Conservation (phyloP, 2,329 filamentous ascomycete species). For the Trichoderma oligosporum region DNA sequence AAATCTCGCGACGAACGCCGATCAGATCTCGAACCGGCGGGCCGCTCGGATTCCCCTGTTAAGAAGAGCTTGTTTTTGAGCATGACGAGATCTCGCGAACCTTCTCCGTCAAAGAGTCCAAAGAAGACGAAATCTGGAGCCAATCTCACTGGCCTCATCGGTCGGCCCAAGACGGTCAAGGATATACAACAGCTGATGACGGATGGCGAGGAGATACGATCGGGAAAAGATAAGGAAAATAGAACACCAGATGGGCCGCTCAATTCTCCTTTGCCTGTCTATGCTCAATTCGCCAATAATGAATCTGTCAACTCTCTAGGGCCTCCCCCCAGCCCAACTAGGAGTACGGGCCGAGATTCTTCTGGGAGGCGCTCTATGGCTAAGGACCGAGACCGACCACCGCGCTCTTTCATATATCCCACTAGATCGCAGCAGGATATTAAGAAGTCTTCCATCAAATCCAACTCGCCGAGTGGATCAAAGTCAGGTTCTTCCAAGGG, state of each 20-base stretch:
- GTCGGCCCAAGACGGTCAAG: conserved; percentile 69
- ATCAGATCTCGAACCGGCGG: conserved; percentile 28
- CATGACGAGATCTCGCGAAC: conserved; percentile 41
- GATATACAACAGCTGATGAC: conserved; percentile 54
- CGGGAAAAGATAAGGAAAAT: conserved; percentile 76
- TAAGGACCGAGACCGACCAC: conserved; percentile 39
- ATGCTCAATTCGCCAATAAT: conserved; percentile 62
- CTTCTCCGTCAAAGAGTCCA: conserved; percentile 56
- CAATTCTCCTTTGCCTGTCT: conserved; percentile 63
- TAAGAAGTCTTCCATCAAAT: conserved; percentile 23
- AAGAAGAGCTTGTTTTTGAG: conserved; percentile 32
- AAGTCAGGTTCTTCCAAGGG: conserved; percentile 24
- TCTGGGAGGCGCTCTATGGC: conserved; percentile 18
- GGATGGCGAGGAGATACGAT: conserved; percentile 47
- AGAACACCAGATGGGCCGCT: conserved; percentile 50
- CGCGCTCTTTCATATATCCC: conserved; percentile 48
- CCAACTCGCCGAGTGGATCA: conserved; percentile 35
- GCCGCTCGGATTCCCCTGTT: conserved; percentile 41
- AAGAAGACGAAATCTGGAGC: conserved; percentile 76
- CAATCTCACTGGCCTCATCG: conserved; percentile 74
- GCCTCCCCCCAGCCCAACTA: conserved; percentile 13
- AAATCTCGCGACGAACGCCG: conserved; percentile 35
- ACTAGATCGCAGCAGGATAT: conserved; percentile 24
- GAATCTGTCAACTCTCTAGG: conserved; percentile 22
- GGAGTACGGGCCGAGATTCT: conserved; percentile 11